Evolutionary conservation across 164 flowering plant genomes (phyloP).

Genomic region (Aristolochia contorta): DNA sequence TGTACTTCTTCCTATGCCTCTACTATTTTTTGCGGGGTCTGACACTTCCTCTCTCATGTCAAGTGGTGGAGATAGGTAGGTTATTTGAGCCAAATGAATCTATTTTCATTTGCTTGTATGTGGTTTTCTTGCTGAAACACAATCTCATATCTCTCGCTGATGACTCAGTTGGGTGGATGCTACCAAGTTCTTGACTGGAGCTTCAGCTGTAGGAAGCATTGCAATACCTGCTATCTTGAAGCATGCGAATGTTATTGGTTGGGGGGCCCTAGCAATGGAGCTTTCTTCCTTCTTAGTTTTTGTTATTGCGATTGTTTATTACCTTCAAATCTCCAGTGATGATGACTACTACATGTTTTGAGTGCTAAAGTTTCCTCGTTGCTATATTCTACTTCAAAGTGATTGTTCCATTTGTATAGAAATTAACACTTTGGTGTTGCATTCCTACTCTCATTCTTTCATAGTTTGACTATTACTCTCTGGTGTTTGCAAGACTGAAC

Average conservation of each 20-base stretch:
- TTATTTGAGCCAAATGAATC: not conserved
- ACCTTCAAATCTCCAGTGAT: constrained; percentile 32
- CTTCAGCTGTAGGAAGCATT: constrained; percentile 77
- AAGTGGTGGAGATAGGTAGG: constrained; percentile 48
- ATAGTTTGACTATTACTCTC: no score
- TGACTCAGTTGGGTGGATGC: constrained; percentile 69
- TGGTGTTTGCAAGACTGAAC: no score
- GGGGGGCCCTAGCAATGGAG: constrained; percentile 84
- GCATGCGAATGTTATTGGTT: constrained; percentile 89
- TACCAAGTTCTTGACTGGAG: constrained; percentile 86
- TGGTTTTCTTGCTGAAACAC: not conserved
- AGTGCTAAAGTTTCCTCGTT: constrained; percentile 4
- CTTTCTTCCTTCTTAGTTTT: constrained; percentile 71
- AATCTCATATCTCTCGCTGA: not conserved
- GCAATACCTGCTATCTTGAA: constrained; percentile 83
- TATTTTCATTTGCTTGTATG: not conserved
- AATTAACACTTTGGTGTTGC: no score
- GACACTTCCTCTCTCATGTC: constrained; percentile 39
- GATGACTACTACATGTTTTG: constrained; percentile 42
- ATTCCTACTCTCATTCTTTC: no score
- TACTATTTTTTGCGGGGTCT: constrained; percentile 61
- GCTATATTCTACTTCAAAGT: no score
- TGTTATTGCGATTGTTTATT: constrained; percentile 50
- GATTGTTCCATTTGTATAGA: no score
- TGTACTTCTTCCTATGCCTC: constrained; percentile 85